A percentile compares a stretch with the other conserved stretches of the same genome.
Evolutionary conservation across 2,329 filamentous ascomycete species (phyloP).

Genomic region (Ustulina deusta): DNA sequence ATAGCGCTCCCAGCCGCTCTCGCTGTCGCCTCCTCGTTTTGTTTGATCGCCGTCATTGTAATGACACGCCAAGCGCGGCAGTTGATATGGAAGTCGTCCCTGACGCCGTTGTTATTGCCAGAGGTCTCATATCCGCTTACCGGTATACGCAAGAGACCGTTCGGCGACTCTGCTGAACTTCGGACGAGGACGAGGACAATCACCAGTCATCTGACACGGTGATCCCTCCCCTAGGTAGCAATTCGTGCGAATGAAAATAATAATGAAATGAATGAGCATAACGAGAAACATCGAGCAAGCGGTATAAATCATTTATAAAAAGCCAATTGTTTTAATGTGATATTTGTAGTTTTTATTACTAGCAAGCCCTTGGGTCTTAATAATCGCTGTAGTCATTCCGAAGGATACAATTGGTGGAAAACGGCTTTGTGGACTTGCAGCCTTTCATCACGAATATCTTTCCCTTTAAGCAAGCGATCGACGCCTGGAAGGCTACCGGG

Average conservation of each 20-base stretch:
- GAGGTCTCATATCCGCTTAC: conserved; percentile 25
- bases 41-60: conserved; percentile 15
- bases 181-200: conserved; percentile 20
- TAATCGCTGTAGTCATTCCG: no score
- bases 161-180: background rate
- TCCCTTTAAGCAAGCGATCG: no score
- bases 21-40: conserved; percentile 18
- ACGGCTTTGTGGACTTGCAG: no score
- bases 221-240: background rate
- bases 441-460: no score
- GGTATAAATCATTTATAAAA: no score
- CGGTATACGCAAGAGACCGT: background rate
- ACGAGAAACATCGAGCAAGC: no score
- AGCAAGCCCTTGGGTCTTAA: no score
- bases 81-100: conserved; percentile 29
- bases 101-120: conserved; percentile 29
- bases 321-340: no score
- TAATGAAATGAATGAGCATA: background rate
- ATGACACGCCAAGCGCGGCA: conserved; percentile 16
- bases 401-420: no score
- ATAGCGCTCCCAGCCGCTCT: conserved; percentile 19
- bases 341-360: no score
- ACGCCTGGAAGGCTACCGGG: no score
- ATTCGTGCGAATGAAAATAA: background rate
- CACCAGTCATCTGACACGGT: conserved; percentile 18